A percentile compares a stretch with the other conserved stretches of the same genome.
Evolutionary conservation across 108 stramenopile species (phyloP).

Genomic region (Aurantiochytrium sp.): DNA sequence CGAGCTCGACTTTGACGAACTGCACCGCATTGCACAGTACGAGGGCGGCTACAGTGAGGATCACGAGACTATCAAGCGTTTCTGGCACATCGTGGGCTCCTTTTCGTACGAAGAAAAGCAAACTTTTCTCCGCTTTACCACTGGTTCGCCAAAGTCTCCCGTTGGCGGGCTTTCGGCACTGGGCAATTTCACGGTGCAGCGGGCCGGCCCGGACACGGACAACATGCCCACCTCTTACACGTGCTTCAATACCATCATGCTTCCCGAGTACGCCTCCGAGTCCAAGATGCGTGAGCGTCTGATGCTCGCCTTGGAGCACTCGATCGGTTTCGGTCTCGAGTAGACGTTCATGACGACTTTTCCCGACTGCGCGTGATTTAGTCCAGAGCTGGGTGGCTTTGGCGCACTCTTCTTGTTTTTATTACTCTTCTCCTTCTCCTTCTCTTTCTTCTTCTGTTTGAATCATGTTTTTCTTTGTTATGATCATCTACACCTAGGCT

Average conservation of each 20-base stretch:
- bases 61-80: slow-evolving; percentile 26
- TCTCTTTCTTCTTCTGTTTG: no score
- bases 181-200: slow-evolving; percentile 67
- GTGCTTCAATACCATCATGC: slow-evolving; percentile 78
- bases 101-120: slow-evolving; percentile 48
- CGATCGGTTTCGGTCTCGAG: slow-evolving; percentile 45
- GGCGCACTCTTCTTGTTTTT: no score
- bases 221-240: slow-evolving; percentile 80
- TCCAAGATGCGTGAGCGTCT: slow-evolving; percentile 37
- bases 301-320: slow-evolving; percentile 34
- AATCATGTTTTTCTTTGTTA: no score
- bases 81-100: slow-evolving; percentile 39
- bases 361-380: background rate
- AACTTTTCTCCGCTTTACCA: slow-evolving; percentile 76
- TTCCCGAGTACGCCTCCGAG: slow-evolving; percentile 42
- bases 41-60: slow-evolving; percentile 40
- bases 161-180: slow-evolving; percentile 80
- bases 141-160: slow-evolving; percentile 69
- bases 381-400: no score
- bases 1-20: slow-evolving; percentile 40
- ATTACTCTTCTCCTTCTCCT: no score
- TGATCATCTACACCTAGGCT: no score
- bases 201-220: slow-evolving; percentile 74
- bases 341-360: background rate
- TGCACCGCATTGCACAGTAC: slow-evolving; percentile 33